phyloP scores from a whole-genome alignment of 768 basidiomycete genomes.

The Leccinum ochraceum region DNA sequence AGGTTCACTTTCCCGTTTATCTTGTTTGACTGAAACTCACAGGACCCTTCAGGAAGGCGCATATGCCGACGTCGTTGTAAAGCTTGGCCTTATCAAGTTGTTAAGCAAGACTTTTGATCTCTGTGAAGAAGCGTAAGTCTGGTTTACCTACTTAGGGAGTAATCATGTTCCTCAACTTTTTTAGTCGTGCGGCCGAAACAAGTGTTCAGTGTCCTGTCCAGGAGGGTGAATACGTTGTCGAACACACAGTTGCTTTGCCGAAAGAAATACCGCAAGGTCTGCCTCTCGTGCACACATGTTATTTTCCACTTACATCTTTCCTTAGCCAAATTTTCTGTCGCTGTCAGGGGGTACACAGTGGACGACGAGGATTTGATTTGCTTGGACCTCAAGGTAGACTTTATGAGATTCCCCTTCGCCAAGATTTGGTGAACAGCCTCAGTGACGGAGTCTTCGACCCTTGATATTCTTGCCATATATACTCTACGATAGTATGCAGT shows the following conservation, averaged over 20 bases:
- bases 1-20: constrained; percentile 46
- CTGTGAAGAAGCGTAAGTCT: constrained; percentile 90
- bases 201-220: constrained; percentile 84
- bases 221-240: constrained; percentile 66
- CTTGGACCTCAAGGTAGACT: constrained; percentile 77
- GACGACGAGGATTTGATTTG: constrained; percentile 80
- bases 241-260: constrained; percentile 84
- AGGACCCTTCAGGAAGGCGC: constrained; percentile 74
- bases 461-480: constrained; percentile 8
- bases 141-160: background rate
- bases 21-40: constrained; percentile 13
- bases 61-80: constrained; percentile 86
- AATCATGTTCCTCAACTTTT: constrained; percentile 4
- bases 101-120: constrained; percentile 82
- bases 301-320: constrained; percentile 6
- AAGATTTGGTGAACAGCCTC: constrained; percentile 26
- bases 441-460: constrained; percentile 1
- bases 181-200: constrained; percentile 72
- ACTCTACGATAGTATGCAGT: constrained; percentile 1
- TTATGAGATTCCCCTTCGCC: constrained; percentile 47
- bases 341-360: constrained; percentile 66
- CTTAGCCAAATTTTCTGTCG: constrained; percentile 81
- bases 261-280: constrained; percentile 86
- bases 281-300: constrained; percentile 12
- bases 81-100: constrained; percentile 92